A percentile compares a stretch with the other conserved stretches of the same genome.
These are phyloP conservation scores for Botrytis medusae DNA, from an alignment of 2,329 filamentous ascomycete species.

Conservation along the genomic window DNA sequence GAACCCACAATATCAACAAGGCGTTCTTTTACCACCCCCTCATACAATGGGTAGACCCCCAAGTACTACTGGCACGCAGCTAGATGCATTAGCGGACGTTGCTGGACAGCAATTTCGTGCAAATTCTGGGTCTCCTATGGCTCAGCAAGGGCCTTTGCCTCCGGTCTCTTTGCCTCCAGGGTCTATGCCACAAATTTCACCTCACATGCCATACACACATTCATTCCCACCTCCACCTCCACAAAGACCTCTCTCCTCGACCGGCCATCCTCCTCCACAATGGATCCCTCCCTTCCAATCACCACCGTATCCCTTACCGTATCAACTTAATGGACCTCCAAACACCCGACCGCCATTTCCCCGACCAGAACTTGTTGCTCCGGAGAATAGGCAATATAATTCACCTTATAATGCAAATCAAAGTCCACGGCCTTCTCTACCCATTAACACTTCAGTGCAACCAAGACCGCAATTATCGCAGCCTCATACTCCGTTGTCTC, in stretches of 20 bases:
- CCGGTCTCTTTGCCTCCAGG: constrained; percentile 14
- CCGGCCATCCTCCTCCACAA: constrained; percentile 31
- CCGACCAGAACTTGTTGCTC: constrained; percentile 27
- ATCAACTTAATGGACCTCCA: constrained; percentile 27
- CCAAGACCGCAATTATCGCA: constrained; percentile 26
- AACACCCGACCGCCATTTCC: constrained; percentile 32
- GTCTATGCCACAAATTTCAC: constrained; percentile 10
- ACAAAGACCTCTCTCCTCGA: constrained; percentile 29
- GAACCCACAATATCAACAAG: constrained; percentile 29
- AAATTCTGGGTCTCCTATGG: constrained; percentile 33
- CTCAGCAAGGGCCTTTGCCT: constrained; percentile 31
- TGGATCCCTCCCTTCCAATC: constrained; percentile 27
- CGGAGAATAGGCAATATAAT: constrained; percentile 38
- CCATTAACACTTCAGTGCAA: constrained; percentile 18
- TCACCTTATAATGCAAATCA: constrained; percentile 39
- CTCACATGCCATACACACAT: constrained; percentile 26
- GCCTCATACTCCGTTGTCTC: constrained; percentile 35
- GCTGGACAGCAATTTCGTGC: constrained; percentile 39
- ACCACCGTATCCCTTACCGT: constrained; percentile 26
- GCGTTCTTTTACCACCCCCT: constrained; percentile 34
- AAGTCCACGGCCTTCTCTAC: constrained; percentile 27
- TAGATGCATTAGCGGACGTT: constrained; percentile 38
- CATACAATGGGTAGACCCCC: constrained; percentile 28
- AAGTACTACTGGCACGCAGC: constrained; percentile 32
- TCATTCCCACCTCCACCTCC: constrained; percentile 31